Base-by-base conservation (phyloP, 2,329 filamentous ascomycete species). In the Curvularia sp. region DNA sequence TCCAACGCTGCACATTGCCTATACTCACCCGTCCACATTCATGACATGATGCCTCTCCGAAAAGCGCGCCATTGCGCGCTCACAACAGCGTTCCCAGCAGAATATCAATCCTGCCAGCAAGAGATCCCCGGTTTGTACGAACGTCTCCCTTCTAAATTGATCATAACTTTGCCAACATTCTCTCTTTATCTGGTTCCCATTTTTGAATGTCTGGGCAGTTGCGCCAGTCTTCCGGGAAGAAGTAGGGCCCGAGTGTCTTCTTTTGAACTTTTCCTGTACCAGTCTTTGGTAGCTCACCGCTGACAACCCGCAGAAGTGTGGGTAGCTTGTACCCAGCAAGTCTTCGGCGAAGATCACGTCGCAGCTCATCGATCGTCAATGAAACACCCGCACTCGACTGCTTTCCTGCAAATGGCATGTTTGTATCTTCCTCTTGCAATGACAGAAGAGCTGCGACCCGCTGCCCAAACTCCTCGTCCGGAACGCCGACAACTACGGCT, bases 381-480 rank as follows among this genome's bases (percentile, higher is more conserved):
- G 48, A 24, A 61, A 46, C 55, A 22, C 63, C 51, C 56, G 47
- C 41, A 61, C 64, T 55, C 24, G 55, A 57, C 56, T 69, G 61
- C 10, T 50, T 61, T 28, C 63, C 58, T 4, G 66, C 38, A 30
- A 64, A 71, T 8, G 43, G 57, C 28, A 64, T 66, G 35, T 58
- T 70, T 58, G 75, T 58, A 6, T 69, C 65, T 49, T 75, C 71
- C 12, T 75, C 66, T 56, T 78, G 77, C 42, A 81, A 60, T 44
- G 70, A 81, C 13, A 86, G 68, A n/a, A 83, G 77, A 1, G 83
- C 83, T n/a, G 80, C 84, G 2, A 86, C 83, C 20, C 82, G 76
- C 69, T 86, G 82, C 2, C 83, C 83, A 70, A 81, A 85, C 71
- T 85, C 83, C 18, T 83, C 78, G 60, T 85, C 82, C 0, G 77